phyloP scores from a whole-genome alignment of 495 filamentous ascomycete species.

The Staphylotrichum tortipilum region DNA sequence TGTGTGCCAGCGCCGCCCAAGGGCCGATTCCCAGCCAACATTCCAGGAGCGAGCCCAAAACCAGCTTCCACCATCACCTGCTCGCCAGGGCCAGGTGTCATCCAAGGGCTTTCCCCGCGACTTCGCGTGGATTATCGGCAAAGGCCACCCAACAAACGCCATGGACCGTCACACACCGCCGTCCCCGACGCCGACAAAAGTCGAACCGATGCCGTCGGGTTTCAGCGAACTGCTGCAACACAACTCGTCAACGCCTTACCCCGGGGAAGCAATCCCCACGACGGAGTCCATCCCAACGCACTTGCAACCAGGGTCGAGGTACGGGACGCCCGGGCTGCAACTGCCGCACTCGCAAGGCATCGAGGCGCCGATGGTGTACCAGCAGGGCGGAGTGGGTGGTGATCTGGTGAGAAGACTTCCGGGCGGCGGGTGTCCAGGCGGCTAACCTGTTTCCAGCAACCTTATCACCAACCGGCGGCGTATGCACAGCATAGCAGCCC shows the following conservation, averaged over 20 bases:
- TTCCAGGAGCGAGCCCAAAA: not conserved
- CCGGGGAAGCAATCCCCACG: conserved; percentile 15
- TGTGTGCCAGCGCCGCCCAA: not conserved
- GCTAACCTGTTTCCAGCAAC: conserved; percentile 20
- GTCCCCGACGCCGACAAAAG: conserved; percentile 35
- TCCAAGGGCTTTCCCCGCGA: not conserved
- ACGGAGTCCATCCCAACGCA: conserved; percentile 24
- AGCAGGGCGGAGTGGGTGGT: conserved; percentile 15
- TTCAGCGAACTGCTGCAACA: conserved; percentile 43
- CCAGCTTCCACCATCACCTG: not conserved
- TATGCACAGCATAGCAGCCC: conserved; percentile 27
- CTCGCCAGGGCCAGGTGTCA: not conserved
- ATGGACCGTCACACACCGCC: conserved; percentile 32
- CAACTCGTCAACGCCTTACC: conserved; percentile 31
- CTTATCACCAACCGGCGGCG: conserved; percentile 30
- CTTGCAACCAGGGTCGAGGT: conserved; percentile 37
- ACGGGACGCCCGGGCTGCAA: conserved; percentile 32
- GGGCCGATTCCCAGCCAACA: not conserved
- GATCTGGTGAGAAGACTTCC: conserved; percentile 13
- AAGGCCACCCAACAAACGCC: not conserved
- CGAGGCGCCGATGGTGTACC: conserved; percentile 20
- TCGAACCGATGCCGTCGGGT: conserved; percentile 34
- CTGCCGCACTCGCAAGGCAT: conserved; percentile 13
- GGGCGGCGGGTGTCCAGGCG: not conserved
- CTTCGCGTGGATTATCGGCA: not conserved